Evolutionary conservation across 2,329 filamentous ascomycete species (phyloP).

Genomic region (Talaromyces sp.): DNA sequence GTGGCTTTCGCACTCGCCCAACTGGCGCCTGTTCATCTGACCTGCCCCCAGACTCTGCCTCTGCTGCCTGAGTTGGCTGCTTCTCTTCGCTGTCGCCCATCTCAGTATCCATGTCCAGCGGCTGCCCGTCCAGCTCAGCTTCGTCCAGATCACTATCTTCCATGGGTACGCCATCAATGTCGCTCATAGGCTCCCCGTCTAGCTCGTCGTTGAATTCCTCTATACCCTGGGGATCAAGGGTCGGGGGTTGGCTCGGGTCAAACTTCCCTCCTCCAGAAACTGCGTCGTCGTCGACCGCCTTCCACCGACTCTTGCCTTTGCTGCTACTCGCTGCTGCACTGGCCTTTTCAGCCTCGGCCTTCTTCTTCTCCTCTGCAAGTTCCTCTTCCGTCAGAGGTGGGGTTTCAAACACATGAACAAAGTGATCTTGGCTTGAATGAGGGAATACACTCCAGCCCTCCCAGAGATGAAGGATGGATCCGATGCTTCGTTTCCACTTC

Average conservation of each 20-base stretch:
- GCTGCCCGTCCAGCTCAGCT: conserved; percentile 42
- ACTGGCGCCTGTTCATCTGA: conserved; percentile 1
- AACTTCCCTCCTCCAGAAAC: conserved; percentile 25
- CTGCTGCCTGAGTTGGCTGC: conserved; percentile 18
- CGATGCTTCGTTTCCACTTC: conserved; percentile 77
- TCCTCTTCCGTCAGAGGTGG: conserved; percentile 55
- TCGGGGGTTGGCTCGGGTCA: conserved; percentile 22
- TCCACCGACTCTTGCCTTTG: conserved; percentile 44
- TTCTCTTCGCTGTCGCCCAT: conserved; percentile 16
- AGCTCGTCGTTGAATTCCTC: conserved; percentile 29
- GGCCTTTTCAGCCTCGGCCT: conserved; percentile 37
- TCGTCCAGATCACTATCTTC: conserved; percentile 48
- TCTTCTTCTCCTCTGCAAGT: conserved; percentile 39
- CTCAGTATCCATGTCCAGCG: conserved; percentile 23
- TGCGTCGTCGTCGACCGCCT: conserved; percentile 42
- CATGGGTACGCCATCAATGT: conserved; percentile 43
- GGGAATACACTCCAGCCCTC: conserved; percentile 65
- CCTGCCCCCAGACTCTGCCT: conserved; percentile 13
- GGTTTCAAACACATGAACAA: conserved; percentile 66
- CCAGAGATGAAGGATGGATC: conserved; percentile 65
- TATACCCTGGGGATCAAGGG: conserved; percentile 20
- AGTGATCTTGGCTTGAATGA: conserved; percentile 65
- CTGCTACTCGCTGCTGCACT: conserved; percentile 26
- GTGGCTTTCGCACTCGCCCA: conserved; percentile 46
- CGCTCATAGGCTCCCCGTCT: conserved; percentile 45